Base-by-base conservation (phyloP, 495 filamentous ascomycete species). In the Talaromyces borbonicus region DNA sequence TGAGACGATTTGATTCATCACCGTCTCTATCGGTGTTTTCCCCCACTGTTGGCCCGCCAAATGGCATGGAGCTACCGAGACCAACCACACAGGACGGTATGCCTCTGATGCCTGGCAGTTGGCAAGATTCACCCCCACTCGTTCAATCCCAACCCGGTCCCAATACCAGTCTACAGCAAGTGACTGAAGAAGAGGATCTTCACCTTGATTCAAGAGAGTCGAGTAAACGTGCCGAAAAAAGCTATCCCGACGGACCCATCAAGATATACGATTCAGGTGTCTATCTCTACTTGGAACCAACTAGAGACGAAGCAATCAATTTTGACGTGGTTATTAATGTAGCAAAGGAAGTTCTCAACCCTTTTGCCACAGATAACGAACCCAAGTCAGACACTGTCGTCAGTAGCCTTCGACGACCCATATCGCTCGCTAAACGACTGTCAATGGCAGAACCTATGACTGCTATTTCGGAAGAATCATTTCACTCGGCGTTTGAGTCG, bases 291-390 rank as follows among this genome's bases (percentile, higher is more conserved):
- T 65, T 94, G 31, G 92, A 98, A 60, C 92, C 92, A 3, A 90
- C 83, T 4, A 78, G 78, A 0, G 81, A 90, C 41, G 86, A 95
- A 56, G 90, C 90, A 2, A 68, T 81, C 8, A 68, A 82, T 38
- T 98, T 94, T 54, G 92, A 97, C 57, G 83, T 96, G 3, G 79
- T 98, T 26, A 78, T 98, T 43, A 98, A 98, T 55, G 92, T 98
- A 18, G 92, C 92, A 1, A 85, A 87, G 52, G 92, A 98, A 65
- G 92, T 98, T 3, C 67, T 70, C 35, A 98, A 96, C 56, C 92
- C 92, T 2, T 94, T 97, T 59, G 69, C 48, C 11, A 53, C 56
- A 5, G 47, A 50, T 6, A 29, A 29, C 22, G 51, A 72, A 46
- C 52, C 55, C 20, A 59, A 61, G 23, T 57, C 57, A 22, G 54